Conservation (phyloP, 73 alveolate genomes). For the Stentor roeselii region DNA sequence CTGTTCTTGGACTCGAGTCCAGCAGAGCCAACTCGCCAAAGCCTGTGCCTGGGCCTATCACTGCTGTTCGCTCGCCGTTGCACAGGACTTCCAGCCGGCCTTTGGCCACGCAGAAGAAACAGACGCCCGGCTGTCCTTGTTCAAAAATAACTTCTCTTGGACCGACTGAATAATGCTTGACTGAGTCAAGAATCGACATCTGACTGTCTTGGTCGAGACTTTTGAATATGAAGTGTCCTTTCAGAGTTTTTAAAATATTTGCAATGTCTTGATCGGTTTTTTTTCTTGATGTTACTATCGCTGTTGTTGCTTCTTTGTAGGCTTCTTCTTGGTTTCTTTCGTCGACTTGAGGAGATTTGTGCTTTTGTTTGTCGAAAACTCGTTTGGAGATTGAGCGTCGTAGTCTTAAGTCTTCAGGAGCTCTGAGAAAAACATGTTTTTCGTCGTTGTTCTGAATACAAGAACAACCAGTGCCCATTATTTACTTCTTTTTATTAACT, state of each 20-base stretch:
- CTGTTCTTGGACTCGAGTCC: slow-evolving; percentile 7
- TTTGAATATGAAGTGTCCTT: background rate
- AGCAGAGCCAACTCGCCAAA: slow-evolving; percentile 28
- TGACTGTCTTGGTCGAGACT: slow-evolving; percentile 2
- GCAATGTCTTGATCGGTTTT: background rate
- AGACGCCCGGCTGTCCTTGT: slow-evolving; percentile 14
- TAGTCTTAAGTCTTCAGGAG: background rate
- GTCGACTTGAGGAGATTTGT: slow-evolving; percentile 8
- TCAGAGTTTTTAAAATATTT: background rate
- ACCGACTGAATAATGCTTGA: background rate
- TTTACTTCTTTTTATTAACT: background rate
- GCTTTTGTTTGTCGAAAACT: background rate
- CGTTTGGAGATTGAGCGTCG: background rate
- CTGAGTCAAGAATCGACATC: background rate
- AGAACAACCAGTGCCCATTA: slow-evolving; percentile 1
- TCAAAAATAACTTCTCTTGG: slow-evolving; percentile 11
- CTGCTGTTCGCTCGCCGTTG: background rate
- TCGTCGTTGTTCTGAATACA: background rate
- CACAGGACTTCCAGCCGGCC: slow-evolving; percentile 4
- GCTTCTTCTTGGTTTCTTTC: background rate
- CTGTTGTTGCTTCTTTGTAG: background rate
- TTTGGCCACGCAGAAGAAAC: background rate
- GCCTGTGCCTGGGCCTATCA: slow-evolving; percentile 6
- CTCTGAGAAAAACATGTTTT: background rate
- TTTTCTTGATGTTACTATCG: background rate